A percentile compares a stretch with the other conserved stretches of the same genome.
Conservation (phyloP, 176 grass and related monocot genomes). For the Bothriochloa decipiens region DNA sequence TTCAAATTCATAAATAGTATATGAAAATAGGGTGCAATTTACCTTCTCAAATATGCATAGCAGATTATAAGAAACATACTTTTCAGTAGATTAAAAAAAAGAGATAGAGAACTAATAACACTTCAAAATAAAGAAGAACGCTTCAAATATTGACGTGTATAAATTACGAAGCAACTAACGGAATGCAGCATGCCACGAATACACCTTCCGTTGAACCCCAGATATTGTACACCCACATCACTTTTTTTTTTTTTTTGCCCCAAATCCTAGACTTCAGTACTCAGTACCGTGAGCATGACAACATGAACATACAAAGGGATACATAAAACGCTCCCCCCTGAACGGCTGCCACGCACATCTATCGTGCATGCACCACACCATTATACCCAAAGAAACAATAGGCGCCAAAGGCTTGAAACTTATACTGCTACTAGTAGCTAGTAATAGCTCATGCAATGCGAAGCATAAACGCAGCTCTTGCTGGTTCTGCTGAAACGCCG, state of each 20-base stretch:
- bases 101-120: too few species aligned
- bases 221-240: constrained; percentile 21
- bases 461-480: constrained; percentile 5
- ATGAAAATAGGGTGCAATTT: background rate
- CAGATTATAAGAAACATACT: background rate
- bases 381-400: constrained; percentile 52
- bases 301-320: constrained; percentile 50
- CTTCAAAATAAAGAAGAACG: background rate
- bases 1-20: background rate
- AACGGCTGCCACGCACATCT: background rate
- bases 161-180: too few species aligned
- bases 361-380: constrained; percentile 36
- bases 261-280: background rate
- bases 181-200: background rate
- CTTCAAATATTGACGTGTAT: background rate
- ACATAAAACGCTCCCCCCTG: constrained; percentile 70
- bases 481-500: background rate
- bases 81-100: too few species aligned
- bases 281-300: constrained; percentile 10
- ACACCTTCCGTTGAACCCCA: constrained; percentile 25
- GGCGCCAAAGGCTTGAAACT: constrained; percentile 9
- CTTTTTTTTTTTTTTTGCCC: background rate
- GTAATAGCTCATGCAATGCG: constrained; percentile 28
- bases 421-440: background rate
- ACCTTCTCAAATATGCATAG: background rate